Evolutionary conservation across 768 basidiomycete genomes (phyloP), one percentile per base, ranked within the genome.

Genomic region (Dioszegia hungarica): DNA sequence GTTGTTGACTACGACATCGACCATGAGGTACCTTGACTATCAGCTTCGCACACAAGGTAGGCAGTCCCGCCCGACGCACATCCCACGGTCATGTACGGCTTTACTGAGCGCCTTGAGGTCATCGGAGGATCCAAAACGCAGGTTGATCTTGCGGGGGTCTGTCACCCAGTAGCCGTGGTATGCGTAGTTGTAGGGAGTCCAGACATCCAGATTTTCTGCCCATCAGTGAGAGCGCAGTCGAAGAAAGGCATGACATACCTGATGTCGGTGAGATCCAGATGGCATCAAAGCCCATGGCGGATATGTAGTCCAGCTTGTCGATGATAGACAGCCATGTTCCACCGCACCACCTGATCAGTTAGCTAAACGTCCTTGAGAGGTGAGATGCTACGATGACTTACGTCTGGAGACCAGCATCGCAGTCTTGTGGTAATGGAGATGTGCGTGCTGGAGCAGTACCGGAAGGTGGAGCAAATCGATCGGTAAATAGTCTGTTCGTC

Each of bases 1-100:
- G 72, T 90, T 86, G 76, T 92, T 91, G 31, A 87, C 84, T 20
- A 90, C 87, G 29, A 88, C 76, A 65, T 91, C 89, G 54, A 90
- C 85, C 88, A 90, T 91, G 61, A 91, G 77, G 72, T 84, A 67
- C 54, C 54, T 55, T 5, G 6, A 9, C 4, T 5, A 39, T 55
- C 43, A 55, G 54, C 43, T 19, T 34, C 19, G 11, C 20, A 6
- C 24, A 29, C 44, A n/a, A 55, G 1, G 4, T 20, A 20, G 20
- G 15, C 1, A 36, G 5, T n/a, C n/a, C 27, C 15, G 39, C 3
- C 12, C 10, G 39, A 31, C 54, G 28, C 38, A 70, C 90, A 91
- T 90, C 50, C 81, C 82, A 31, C 89, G 83, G n/a, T 78, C 76
- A 75, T 91, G 89, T 6, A 90, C 68, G 53, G 85, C 88, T 22